Conservation (phyloP, 306 rosid species). For the Quercus parvula region DNA sequence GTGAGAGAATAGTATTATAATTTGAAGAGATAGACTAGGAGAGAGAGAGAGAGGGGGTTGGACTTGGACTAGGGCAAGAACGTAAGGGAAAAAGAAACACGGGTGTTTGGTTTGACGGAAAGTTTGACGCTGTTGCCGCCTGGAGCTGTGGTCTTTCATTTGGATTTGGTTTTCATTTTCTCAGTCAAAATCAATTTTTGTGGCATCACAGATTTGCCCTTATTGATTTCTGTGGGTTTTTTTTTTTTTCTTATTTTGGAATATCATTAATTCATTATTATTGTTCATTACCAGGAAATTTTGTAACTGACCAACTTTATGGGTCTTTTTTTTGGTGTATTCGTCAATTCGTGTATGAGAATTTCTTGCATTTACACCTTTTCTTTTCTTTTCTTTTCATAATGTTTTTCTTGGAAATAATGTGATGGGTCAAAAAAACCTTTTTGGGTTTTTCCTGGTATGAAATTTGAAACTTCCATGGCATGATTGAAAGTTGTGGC, state of each 20-base stretch:
- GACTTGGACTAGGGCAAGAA: neutral
- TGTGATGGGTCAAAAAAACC: neutral
- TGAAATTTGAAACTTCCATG: neutral
- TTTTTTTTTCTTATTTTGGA: neutral
- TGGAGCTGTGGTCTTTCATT: too few species aligned
- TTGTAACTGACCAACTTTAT: neutral
- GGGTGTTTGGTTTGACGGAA: slow-evolving; percentile 33
- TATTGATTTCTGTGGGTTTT: neutral
- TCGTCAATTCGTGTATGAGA: too few species aligned
- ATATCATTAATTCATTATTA: too few species aligned
- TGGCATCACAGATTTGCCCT: slow-evolving; percentile 17
- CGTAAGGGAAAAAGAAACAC: neutral
- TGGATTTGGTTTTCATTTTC: slow-evolving; percentile 21
- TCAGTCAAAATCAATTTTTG: neutral
- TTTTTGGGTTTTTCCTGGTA: neutral
- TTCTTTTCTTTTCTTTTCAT: neutral
- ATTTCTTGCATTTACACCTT: neutral
- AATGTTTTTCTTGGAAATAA: neutral
- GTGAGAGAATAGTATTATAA: neutral
- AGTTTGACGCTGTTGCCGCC: slow-evolving; percentile 32
- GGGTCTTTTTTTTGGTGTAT: neutral
- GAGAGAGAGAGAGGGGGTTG: too few species aligned
- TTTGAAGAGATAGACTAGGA: neutral
- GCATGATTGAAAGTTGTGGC: neutral
- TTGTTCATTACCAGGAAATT: neutral